Conservation (phyloP, 1,139 yeast genomes). For the Starmera stellimalicola region DNA sequence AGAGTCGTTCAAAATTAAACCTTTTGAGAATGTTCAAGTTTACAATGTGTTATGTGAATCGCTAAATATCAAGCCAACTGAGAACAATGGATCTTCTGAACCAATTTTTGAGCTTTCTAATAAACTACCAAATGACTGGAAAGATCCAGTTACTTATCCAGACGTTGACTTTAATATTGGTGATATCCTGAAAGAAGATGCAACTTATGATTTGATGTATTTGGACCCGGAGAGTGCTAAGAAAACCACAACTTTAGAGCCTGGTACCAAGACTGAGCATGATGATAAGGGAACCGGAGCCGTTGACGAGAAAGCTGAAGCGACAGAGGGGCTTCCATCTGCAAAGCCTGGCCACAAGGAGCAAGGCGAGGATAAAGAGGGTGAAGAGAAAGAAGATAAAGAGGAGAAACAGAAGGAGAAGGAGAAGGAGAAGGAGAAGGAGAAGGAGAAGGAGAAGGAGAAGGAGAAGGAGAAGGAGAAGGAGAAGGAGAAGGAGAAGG, state of each 20-base stretch:
- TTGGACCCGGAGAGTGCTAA: constrained; percentile 5
- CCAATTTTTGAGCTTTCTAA: constrained; percentile 21
- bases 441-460: constrained; percentile 8
- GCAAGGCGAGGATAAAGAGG: constrained; percentile 1
- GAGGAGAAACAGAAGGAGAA: constrained; percentile 1
- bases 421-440: constrained; percentile 4
- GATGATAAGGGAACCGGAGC: neutral
- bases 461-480: neutral
- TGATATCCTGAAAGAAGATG: constrained; percentile 33
- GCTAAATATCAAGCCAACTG: constrained; percentile 44
- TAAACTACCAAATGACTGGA: constrained; percentile 42
- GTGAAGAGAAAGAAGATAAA: constrained; percentile 1
- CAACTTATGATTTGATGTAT: constrained; percentile 41
- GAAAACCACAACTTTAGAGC: constrained; percentile 9
- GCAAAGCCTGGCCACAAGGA: neutral
- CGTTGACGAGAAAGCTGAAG: neutral
- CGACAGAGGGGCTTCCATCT: neutral
- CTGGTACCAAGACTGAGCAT: neutral
- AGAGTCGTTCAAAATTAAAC: constrained; percentile 32
- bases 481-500: neutral
- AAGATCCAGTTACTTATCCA: constrained; percentile 47
- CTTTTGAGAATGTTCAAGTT: constrained; percentile 65
- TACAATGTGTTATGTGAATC: constrained; percentile 71
- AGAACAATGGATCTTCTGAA: constrained; percentile 46
- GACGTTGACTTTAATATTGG: constrained; percentile 39